phyloP scores from a whole-genome alignment of 768 basidiomycete species.

The Fomitopsis pulvina region DNA sequence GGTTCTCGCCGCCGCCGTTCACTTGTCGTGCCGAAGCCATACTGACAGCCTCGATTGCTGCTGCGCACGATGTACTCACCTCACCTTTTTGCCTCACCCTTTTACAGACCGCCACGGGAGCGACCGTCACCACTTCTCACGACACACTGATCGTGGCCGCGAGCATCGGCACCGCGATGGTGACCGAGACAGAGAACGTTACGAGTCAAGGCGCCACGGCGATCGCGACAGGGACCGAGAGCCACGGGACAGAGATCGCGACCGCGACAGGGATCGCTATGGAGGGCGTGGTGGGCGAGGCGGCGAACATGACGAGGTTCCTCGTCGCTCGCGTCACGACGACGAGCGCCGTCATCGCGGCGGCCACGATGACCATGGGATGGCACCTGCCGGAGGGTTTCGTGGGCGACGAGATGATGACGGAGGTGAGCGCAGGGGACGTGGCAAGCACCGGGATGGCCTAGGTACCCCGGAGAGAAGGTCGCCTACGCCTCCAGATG shows the following conservation, averaged over 20 bases:
- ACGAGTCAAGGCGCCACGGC: conserved; percentile 15
- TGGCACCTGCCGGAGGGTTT: conserved; percentile 12
- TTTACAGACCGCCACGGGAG: conserved; percentile 41
- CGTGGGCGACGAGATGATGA: conserved; percentile 27
- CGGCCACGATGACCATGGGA: conserved; percentile 29
- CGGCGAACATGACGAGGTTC: conserved; percentile 17
- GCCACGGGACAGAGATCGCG: conserved; percentile 22
- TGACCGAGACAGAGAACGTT: conserved; percentile 20
- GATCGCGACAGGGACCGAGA: conserved; percentile 23
- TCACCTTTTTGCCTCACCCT: conserved; percentile 33
- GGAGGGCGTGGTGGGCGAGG: conserved; percentile 17
- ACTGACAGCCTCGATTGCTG: conserved; percentile 29
- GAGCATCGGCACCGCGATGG: conserved; percentile 28
- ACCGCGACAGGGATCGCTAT: conserved; percentile 25
- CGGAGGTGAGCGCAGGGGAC: conserved; percentile 40
- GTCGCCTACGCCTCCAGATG: conserved; percentile 87
- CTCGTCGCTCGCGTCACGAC: conserved; percentile 26
- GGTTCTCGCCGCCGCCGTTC: conserved; percentile 8
- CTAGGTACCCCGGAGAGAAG: conserved; percentile 70
- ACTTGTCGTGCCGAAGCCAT: conserved; percentile 11
- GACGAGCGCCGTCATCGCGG: conserved; percentile 36
- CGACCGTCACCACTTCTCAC: conserved; percentile 41
- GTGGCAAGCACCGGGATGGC: conserved; percentile 46
- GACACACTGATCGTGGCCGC: conserved; percentile 22
- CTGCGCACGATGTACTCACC: conserved; percentile 19